Base-by-base conservation (phyloP, 208 protist genomes). In the Leptomonas pyrrhocoris region DNA sequence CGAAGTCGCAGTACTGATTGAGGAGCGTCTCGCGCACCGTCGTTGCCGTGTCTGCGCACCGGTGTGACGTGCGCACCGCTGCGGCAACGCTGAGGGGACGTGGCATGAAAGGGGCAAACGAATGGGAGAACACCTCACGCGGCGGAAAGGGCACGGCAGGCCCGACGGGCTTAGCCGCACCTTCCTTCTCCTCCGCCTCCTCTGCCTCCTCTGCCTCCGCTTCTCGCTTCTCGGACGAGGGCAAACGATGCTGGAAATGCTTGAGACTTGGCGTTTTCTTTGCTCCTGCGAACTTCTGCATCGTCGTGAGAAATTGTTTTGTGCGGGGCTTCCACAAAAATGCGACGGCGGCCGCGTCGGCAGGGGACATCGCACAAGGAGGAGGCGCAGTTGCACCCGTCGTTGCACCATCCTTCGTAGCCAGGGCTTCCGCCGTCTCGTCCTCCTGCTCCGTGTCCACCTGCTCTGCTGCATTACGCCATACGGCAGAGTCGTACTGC, bases 261-360 rank as follows among this genome's bases (percentile, higher is more conserved):
- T n/a, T n/a, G n/a, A n/a, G n/a, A n/a, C n/a, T n/a, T n/a, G n/a
- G n/a, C n/a, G n/a, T n/a, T n/a, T n/a, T n/a, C n/a, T n/a, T n/a
- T n/a, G n/a, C n/a, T n/a, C n/a, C n/a, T n/a, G 9, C 48, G 7
- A 19, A 13, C 48, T 8, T 7, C 28, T 34, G 28, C 31, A 12
- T 43, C 18, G n/a, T 1, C 19, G 46, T 30, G 30, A 50, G 21
- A n/a, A 40, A 27, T 23, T 9, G 11, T n/a, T 34, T 53, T 30
- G 63, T 50, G 7, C 61, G 56, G 38, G 46, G 38, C 60, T 77
- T 80, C 79, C 79, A 84, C 60, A 84, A 21, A 21, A 42, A 6
- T 50, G 58, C 48, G 11, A 78, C 65, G 27, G 53, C 56, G 11
- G 50, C 45, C 13, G 25, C 46, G n/a, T 79, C 74, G 6, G 46